phyloP scores from a whole-genome alignment of 83 land plant genomes.

The Picea mariana region DNA sequence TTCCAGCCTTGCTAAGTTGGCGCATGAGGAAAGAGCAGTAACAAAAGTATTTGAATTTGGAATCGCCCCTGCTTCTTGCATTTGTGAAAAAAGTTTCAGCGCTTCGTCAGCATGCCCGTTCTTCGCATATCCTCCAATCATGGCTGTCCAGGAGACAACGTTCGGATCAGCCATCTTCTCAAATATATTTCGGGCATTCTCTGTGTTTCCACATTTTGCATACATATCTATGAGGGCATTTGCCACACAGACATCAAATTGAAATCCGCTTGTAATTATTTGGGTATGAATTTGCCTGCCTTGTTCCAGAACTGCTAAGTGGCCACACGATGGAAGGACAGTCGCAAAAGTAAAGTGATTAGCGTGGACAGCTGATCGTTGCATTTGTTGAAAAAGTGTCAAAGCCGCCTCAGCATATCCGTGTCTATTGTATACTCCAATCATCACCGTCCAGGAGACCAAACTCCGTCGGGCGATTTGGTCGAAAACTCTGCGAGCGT shows the following conservation, averaged over 20 bases:
- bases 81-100: slow-evolving; percentile 17
- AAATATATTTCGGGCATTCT: slow-evolving; percentile 25
- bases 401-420: slow-evolving; percentile 15
- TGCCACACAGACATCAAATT: not conserved
- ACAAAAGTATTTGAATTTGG: not conserved
- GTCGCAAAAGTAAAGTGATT: slow-evolving; percentile 25
- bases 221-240: slow-evolving; percentile 6
- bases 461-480: not conserved
- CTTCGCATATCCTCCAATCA: slow-evolving; percentile 31
- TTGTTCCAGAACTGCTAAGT: not conserved
- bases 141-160: slow-evolving; percentile 33
- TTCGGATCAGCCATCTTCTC: slow-evolving; percentile 26
- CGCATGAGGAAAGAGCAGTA: slow-evolving; percentile 5
- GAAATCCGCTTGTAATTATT: not conserved
- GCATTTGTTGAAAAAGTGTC: slow-evolving; percentile 11
- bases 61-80: slow-evolving; percentile 13
- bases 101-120: slow-evolving; percentile 10
- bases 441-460: slow-evolving; percentile 28
- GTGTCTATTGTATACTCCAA: slow-evolving; percentile 20
- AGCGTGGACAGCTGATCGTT: slow-evolving; percentile 12
- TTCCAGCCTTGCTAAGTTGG: not conserved
- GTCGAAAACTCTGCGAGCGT: slow-evolving; percentile 24
- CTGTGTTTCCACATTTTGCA: not conserved
- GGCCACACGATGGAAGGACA: slow-evolving; percentile 17
- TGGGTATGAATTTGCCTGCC: not conserved